These are phyloP conservation scores for Acanthochlamys bracteata DNA, from an alignment of 106 monocot genomes.

Conservation along the genomic window DNA sequence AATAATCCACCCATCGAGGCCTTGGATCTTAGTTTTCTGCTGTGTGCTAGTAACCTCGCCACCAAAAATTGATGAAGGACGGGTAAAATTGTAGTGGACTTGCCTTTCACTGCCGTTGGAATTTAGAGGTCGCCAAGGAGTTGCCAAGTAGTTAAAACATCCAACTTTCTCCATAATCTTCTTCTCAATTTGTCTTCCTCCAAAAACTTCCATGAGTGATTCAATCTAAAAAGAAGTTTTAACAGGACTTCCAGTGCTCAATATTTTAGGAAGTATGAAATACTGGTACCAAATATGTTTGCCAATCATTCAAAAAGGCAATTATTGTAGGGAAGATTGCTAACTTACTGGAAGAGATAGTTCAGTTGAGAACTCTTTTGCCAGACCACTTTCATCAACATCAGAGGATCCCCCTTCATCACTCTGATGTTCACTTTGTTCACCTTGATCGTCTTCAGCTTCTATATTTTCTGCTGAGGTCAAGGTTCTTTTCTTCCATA, in stretches of 20 bases:
- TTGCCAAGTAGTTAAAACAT: conserved; percentile 35
- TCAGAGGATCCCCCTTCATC: conserved; percentile 20
- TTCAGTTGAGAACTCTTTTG: conserved; percentile 22
- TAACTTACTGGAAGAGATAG: conserved; percentile 22
- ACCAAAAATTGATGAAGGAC: conserved; percentile 36
- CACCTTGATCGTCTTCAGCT: conserved; percentile 27
- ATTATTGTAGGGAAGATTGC: too few species aligned
- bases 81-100: conserved; percentile 36
- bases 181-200: conserved; percentile 29
- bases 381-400: conserved; percentile 10
- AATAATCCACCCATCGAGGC: conserved; percentile 30
- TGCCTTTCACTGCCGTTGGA: conserved; percentile 16
- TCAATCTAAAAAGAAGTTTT: conserved; percentile 15
- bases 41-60: conserved; percentile 42
- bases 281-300: too few species aligned
- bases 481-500: conserved; percentile 33
- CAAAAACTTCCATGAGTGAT: conserved; percentile 30
- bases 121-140: conserved; percentile 20
- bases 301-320: too few species aligned
- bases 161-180: conserved; percentile 46
- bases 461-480: conserved; percentile 20
- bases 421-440: conserved; percentile 8
- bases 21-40: conserved; percentile 9
- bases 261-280: too few species aligned
- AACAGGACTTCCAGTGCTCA: background rate